A percentile compares a stretch with the other conserved stretches of the same genome.
These are phyloP conservation scores for Globisporangium paddicum DNA, from an alignment of 352 stramenopile species.

Conservation along the genomic window DNA sequence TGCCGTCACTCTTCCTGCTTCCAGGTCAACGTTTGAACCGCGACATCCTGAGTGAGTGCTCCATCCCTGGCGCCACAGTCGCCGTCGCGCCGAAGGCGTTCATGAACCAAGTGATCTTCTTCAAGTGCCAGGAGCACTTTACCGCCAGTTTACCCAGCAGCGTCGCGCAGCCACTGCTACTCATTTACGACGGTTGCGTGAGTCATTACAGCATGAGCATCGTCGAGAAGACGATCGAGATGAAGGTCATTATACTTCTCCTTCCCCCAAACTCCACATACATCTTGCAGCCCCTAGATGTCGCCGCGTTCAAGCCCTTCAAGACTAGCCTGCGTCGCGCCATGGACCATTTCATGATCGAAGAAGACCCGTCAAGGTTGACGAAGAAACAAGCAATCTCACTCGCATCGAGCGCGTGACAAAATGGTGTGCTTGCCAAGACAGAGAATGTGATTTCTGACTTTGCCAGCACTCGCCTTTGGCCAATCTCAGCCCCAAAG, in stretches of 20 bases:
- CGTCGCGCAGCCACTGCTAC: neutral
- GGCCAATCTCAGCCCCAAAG: neutral
- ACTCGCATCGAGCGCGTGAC: neutral
- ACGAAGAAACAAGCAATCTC: constrained; percentile 2
- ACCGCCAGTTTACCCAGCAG: neutral
- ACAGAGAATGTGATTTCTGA: neutral
- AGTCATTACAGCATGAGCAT: neutral
- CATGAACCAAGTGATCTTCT: neutral
- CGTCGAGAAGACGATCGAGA: neutral
- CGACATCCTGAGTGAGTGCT: constrained; percentile 2
- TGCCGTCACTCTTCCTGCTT: neutral
- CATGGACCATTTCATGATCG: neutral
- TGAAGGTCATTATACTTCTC: neutral
- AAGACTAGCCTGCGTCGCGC: neutral
- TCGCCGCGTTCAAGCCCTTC: neutral
- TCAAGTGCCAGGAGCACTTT: neutral
- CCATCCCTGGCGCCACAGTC: neutral
- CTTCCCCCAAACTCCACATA: neutral
- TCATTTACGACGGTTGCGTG: neutral
- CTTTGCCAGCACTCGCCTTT: neutral
- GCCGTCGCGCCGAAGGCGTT: neutral
- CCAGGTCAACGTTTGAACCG: constrained; percentile 1
- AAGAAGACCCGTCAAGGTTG: neutral
- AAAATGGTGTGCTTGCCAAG: neutral
- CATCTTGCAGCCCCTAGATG: neutral